phyloP scores from a whole-genome alignment of 2,329 filamentous ascomycete genomes.

The Epichloe uncinata region DNA sequence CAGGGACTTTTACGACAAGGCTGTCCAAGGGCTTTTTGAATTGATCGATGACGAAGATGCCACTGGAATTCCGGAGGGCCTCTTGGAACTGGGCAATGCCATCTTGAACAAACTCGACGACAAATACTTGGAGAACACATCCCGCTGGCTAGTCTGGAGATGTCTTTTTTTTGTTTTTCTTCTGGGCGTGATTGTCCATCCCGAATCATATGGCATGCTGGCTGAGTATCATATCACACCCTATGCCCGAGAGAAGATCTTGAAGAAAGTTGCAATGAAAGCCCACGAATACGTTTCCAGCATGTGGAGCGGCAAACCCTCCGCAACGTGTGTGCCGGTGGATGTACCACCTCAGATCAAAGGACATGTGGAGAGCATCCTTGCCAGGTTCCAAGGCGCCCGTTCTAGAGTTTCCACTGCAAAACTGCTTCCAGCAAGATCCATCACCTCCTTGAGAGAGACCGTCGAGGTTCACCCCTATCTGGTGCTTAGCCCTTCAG shows the following conservation, averaged over 20 bases:
- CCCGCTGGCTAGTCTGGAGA: conserved; percentile 74
- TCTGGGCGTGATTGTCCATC: conserved; percentile 70
- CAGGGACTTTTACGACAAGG: conserved; percentile 78
- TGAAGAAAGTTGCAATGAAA: conserved; percentile 66
- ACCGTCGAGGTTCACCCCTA: conserved; percentile 68
- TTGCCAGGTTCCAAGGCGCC: conserved; percentile 47
- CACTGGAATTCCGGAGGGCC: conserved; percentile 74
- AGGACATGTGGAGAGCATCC: conserved; percentile 57
- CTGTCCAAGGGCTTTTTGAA: conserved; percentile 69
- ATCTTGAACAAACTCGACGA: conserved; percentile 65
- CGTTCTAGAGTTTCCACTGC: conserved; percentile 34
- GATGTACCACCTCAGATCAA: conserved; percentile 48
- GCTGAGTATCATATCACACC: conserved; percentile 86
- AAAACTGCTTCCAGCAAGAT: conserved; percentile 56
- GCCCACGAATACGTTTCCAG: conserved; percentile 70
- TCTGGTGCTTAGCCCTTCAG: conserved; percentile 64
- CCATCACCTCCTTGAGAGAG: conserved; percentile 58
- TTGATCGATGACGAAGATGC: conserved; percentile 74
- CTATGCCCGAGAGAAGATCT: conserved; percentile 71
- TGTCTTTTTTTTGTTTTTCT: conserved; percentile 98
- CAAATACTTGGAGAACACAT: conserved; percentile 59
- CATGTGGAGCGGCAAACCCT: conserved; percentile 55
- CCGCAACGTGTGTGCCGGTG: conserved; percentile 34
- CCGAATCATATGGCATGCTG: conserved; percentile 70
- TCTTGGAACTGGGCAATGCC: conserved; percentile 72